Evolutionary conservation across 1,284 basidiomycete genomes (phyloP), one percentile per base, ranked within the genome.

Genomic region (Schizophyllum amplum): DNA sequence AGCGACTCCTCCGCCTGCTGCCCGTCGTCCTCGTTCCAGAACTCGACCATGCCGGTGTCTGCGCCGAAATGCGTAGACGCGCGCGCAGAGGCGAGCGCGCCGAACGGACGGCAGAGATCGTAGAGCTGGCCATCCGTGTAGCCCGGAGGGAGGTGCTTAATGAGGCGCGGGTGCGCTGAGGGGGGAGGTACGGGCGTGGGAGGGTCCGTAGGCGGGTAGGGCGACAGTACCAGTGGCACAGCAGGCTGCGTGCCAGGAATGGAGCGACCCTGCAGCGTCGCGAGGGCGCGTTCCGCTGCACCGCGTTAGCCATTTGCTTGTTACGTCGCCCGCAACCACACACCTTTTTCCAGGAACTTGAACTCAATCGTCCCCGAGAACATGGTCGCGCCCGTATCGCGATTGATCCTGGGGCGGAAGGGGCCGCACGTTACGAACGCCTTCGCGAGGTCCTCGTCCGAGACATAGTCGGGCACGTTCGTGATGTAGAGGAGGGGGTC

Each of bases 21-120:
- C 4, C 90, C 92, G 67, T 94, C 92, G 50, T 91, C 89, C 69
- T 94, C 91, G 62, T 84, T 82, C 90, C 90, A 94, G 69, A 91
- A 94, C 68, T 94, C 90, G 54, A 94, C 79, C 56, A 90, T 77
- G 54, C 84, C 90, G 0, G 82, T 86, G 66, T 87, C 86, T 52
- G 78, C 76, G 47, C 86, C 84, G 66, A 89, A 83, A 59, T 84
- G 77, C 47, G 84, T 84, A 62, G 87, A 82, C n/a, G 81, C 80
- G 59, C 82, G 83, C 25, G 78, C 84, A 2, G 86, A 84, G 33
- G 86, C 82, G 54, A 90, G 79, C 42, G 87, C 84, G 57, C 87
- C 87, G 63, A 76, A 90, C 4, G 83, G 81, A 53, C 87, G 76
- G 74, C 88, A 88, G 55, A 84, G 76, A 68, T 86, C 91, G 69